Base-by-base conservation (phyloP, 164 flowering plant species). In the Echeveria elegans region DNA sequence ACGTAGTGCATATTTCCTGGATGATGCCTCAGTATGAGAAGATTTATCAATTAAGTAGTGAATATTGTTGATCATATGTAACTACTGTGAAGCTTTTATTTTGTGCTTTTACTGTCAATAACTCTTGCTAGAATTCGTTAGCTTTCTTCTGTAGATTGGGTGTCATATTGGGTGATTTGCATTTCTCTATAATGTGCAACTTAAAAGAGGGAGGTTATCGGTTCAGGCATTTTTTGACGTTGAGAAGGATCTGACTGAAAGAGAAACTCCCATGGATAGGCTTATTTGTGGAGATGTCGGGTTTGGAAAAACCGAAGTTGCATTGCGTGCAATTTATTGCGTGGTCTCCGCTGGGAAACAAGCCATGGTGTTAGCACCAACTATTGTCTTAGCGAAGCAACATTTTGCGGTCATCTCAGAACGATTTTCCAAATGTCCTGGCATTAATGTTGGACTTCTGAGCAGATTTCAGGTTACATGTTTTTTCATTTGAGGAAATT, bases 261-360 rank as follows among this genome's bases (percentile, higher is more conserved):
- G 91, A 76, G 92, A 86, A 76, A 89, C 96, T 73, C 98, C 98
- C 64, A 93, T 93, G 98, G 98, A 93, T 79, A 78, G 98, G 70
- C 75, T 93, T 71, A 89, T 93, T 40, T 93, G 98, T 75, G 98
- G 98, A 66, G 98, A 93, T 79, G 98, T 93, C 72, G 98, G 98
- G 31, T 93, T 93, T 85, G 98, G 98, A 45, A 93, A 93, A 80
- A 93, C 98, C 63, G 98, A 93, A 77, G 98, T 93, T 78, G 98
- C 98, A 16, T 68, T 90, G 21, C 96, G 98, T 70, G 98, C 98
- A 68, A 86, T 93, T 71, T 79, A 83, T 75, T 87, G 92, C 77
- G 94, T 88, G 7, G 84, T 93, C 65, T 88, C 94, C 64, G 83
- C 92, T 66, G 88, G 92, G 59, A 93, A 93, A 76, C 98, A 93